phyloP scores from a whole-genome alignment of 176 grass and related monocot species.

The Rhynchospora breviuscula region DNA sequence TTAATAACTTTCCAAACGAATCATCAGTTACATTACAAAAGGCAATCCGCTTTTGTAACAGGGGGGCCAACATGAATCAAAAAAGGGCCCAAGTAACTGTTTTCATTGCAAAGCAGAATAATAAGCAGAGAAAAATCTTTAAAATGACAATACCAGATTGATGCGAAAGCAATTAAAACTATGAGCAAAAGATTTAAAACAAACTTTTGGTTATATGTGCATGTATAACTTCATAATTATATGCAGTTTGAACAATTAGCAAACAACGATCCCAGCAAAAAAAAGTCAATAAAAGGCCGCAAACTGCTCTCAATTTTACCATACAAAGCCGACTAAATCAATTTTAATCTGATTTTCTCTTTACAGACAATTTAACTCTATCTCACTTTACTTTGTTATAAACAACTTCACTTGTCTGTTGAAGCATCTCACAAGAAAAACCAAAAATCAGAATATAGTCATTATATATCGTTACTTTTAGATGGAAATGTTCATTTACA shows the following conservation, averaged over 20 bases:
- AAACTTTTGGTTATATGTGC: neutral
- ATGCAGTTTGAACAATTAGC: neutral
- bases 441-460: slow-evolving; percentile 1
- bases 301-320: neutral
- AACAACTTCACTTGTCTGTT: neutral
- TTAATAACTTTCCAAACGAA: neutral
- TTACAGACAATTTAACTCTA: neutral
- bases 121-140: too few species aligned
- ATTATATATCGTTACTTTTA: neutral
- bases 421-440: neutral
- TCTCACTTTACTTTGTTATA: neutral
- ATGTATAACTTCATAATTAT: neutral
- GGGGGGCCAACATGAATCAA: neutral
- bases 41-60: neutral
- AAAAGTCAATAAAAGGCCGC: neutral
- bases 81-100: neutral
- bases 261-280: neutral
- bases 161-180: neutral
- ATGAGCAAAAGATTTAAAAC: neutral
- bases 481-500: neutral
- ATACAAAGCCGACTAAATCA: neutral
- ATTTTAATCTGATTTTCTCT: neutral
- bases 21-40: neutral
- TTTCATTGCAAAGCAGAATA: neutral
- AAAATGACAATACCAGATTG: neutral